phyloP scores from a whole-genome alignment of 306 rosid species.

The Corylus avellana region DNA sequence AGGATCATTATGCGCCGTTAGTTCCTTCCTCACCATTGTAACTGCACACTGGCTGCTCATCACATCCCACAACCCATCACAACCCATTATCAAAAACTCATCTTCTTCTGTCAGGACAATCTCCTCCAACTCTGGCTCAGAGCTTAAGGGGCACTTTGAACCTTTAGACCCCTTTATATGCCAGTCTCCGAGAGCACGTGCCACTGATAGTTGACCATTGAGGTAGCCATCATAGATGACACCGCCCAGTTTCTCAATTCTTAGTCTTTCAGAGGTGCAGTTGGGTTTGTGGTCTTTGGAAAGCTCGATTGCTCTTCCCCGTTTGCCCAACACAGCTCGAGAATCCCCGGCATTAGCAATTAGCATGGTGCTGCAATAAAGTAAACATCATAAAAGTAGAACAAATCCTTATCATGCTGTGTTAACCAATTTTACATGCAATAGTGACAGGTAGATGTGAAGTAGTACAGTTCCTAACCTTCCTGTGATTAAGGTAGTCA shows the following conservation, averaged over 20 bases:
- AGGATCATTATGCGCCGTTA: constrained; percentile 64
- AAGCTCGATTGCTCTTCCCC: constrained; percentile 66
- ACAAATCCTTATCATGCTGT: not conserved
- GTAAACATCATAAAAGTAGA: not conserved
- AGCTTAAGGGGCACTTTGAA: constrained; percentile 58
- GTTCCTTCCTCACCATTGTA: constrained; percentile 68
- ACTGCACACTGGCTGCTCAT: constrained; percentile 85
- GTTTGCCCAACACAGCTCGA: constrained; percentile 65
- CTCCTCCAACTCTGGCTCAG: constrained; percentile 66
- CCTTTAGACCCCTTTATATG: constrained; percentile 69
- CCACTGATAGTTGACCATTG: constrained; percentile 70
- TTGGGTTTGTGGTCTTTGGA: constrained; percentile 76
- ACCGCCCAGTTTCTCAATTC: constrained; percentile 76
- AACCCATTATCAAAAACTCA: constrained; percentile 66
- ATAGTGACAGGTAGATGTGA: not conserved
- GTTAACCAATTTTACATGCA: not conserved
- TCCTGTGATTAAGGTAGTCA: constrained; percentile 48
- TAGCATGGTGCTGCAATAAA: constrained; percentile 44
- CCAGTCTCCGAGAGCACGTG: constrained; percentile 77
- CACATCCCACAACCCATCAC: constrained; percentile 81
- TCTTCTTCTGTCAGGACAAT: constrained; percentile 53
- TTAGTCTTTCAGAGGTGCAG: constrained; percentile 63
- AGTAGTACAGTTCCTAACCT: constrained; percentile 37
- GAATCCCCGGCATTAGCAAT: constrained; percentile 72
- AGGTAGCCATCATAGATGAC: constrained; percentile 72